phyloP scores from a whole-genome alignment of 805 yeast genomes.

The Pichia paraexigua region DNA sequence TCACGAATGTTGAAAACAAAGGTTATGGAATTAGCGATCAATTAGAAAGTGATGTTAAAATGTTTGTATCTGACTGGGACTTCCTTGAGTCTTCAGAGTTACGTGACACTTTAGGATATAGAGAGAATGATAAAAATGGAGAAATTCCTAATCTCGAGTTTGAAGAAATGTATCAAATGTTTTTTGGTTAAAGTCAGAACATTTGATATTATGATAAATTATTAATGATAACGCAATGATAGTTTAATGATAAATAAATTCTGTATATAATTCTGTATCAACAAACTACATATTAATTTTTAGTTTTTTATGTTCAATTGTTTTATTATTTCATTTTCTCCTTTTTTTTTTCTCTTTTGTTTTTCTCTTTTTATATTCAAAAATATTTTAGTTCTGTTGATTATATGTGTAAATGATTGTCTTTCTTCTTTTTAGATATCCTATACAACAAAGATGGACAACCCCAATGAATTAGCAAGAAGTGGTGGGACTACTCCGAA shows the following conservation, averaged over 20 bases:
- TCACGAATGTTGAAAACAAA: neutral
- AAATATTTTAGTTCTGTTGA: neutral
- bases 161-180: neutral
- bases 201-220: neutral
- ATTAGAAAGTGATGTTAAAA: neutral
- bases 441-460: neutral
- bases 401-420: too few species aligned
- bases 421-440: neutral
- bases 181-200: neutral
- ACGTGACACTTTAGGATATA: neutral
- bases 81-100: neutral
- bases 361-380: neutral
- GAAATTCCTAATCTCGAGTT: neutral
- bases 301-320: too few species aligned
- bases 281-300: too few species aligned
- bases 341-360: neutral
- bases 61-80: constrained; percentile 1
- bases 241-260: neutral
- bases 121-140: neutral
- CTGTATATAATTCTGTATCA: too few species aligned
- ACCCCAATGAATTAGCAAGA: neutral
- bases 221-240: neutral
- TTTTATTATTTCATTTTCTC: neutral
- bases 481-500: neutral
- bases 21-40: neutral